These are phyloP conservation scores for Jasminum sambac DNA, from an alignment of 257 asterid species.

Conservation along the genomic window DNA sequence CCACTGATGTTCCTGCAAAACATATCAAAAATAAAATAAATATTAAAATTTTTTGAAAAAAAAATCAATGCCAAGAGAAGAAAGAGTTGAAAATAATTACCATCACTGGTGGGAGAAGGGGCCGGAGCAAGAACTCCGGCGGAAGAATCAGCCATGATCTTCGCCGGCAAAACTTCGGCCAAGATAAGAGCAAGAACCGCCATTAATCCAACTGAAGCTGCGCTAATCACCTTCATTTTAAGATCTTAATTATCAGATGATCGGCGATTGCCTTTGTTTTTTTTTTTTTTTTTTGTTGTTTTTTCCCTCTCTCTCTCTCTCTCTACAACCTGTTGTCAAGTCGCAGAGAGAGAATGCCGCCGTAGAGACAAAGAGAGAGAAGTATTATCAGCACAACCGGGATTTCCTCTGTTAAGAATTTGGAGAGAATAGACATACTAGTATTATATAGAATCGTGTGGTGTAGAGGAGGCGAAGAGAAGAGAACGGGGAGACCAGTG, in stretches of 20 bases:
- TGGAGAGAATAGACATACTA: neutral
- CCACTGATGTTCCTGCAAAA: slow-evolving; percentile 15
- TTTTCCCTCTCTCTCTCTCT: too few species aligned
- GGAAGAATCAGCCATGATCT: slow-evolving; percentile 17
- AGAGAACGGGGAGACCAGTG: slow-evolving; percentile 6
- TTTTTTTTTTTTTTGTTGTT: too few species aligned
- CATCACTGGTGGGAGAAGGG: slow-evolving; percentile 30
- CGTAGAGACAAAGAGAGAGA: neutral
- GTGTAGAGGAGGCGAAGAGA: slow-evolving; percentile 17
- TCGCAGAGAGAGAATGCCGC: neutral
- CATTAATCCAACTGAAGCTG: slow-evolving; percentile 12
- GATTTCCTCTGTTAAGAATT: neutral
- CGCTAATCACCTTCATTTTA: slow-evolving; percentile 29
- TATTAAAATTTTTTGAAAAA: neutral
- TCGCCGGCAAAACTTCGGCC: slow-evolving; percentile 18
- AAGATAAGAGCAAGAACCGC: slow-evolving; percentile 19
- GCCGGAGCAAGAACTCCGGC: slow-evolving; percentile 22
- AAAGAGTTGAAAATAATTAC: slow-evolving; percentile 11
- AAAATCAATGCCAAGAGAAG: neutral
- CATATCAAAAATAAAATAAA: neutral
- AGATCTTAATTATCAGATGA: neutral
- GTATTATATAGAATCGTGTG: neutral
- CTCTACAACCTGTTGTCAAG: neutral
- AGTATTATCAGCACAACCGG: neutral
- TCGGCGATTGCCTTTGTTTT: neutral